Evolutionary conservation across 441 rosid species (phyloP).

Genomic region (Pelargonium australe): DNA sequence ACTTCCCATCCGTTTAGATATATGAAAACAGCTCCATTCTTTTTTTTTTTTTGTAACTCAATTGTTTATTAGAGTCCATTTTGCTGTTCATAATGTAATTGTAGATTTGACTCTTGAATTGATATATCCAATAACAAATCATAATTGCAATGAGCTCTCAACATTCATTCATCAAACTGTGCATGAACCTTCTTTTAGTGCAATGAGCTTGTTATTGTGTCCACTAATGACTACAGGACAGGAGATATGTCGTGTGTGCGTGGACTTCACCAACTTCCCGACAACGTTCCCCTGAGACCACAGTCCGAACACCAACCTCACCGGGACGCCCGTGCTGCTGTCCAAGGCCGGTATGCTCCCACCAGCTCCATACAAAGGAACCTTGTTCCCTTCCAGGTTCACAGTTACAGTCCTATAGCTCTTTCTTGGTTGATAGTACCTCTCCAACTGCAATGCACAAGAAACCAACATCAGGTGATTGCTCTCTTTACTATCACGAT

Average conservation of each 20-base stretch:
- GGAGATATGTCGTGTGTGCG: constrained; percentile 33
- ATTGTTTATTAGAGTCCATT: background rate
- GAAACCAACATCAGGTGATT: background rate
- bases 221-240: constrained; percentile 38
- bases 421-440: constrained; percentile 48
- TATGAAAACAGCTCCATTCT: background rate
- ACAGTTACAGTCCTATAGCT: constrained; percentile 34
- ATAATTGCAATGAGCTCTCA: background rate
- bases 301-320: constrained; percentile 42
- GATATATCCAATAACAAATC: background rate
- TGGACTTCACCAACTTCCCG: constrained; percentile 49
- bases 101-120: background rate
- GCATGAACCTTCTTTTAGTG: constrained; percentile 38
- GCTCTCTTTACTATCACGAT: too few relatives aligned
- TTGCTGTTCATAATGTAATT: constrained; percentile 7
- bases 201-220: constrained; percentile 28
- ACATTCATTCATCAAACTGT: background rate
- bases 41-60: background rate
- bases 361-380: constrained; percentile 62
- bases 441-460: constrained; percentile 26
- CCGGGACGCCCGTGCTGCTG: constrained; percentile 33
- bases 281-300: constrained; percentile 46
- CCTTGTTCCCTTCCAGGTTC: constrained; percentile 38
- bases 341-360: constrained; percentile 38
- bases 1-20: background rate